These are phyloP conservation scores for Oxytropis ochrocephala DNA, from an alignment of 306 rosid species.

Conservation along the genomic window DNA sequence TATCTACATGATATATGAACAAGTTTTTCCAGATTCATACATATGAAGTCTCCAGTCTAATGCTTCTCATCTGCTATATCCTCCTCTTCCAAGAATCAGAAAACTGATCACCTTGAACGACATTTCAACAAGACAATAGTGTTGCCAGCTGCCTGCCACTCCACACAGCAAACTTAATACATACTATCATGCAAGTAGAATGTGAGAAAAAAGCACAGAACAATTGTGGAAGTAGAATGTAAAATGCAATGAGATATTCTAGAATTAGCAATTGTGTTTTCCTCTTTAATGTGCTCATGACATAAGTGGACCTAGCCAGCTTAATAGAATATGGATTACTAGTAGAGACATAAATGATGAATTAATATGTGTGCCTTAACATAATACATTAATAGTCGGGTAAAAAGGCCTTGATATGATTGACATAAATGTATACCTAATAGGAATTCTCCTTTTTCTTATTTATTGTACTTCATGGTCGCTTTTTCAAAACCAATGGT, in stretches of 20 bases:
- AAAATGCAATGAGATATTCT: background rate
- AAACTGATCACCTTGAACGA: conserved; percentile 18
- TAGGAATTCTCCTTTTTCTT: conserved; percentile 22
- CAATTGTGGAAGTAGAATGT: background rate
- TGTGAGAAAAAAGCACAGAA: too few species aligned
- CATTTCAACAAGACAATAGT: conserved; percentile 5
- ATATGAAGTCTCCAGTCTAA: conserved; percentile 22
- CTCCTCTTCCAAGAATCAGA: conserved; percentile 21
- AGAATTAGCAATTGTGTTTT: background rate
- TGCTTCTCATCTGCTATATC: conserved; percentile 22
- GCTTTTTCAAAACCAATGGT: conserved; percentile 89
- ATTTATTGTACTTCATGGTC: conserved; percentile 80
- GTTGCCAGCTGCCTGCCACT: conserved; percentile 28
- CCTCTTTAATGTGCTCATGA: background rate
- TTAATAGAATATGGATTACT: background rate
- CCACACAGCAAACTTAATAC: conserved; percentile 3
- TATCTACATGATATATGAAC: conserved; percentile 31
- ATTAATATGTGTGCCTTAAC: background rate
- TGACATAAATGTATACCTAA: conserved; percentile 29
- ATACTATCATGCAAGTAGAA: background rate
- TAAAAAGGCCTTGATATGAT: background rate
- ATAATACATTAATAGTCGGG: background rate
- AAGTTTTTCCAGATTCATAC: conserved; percentile 30
- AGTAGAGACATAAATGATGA: background rate
- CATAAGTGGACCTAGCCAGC: background rate